Conservation (phyloP, 2,329 filamentous ascomycete genomes). For the Lachnellula suecica region DNA sequence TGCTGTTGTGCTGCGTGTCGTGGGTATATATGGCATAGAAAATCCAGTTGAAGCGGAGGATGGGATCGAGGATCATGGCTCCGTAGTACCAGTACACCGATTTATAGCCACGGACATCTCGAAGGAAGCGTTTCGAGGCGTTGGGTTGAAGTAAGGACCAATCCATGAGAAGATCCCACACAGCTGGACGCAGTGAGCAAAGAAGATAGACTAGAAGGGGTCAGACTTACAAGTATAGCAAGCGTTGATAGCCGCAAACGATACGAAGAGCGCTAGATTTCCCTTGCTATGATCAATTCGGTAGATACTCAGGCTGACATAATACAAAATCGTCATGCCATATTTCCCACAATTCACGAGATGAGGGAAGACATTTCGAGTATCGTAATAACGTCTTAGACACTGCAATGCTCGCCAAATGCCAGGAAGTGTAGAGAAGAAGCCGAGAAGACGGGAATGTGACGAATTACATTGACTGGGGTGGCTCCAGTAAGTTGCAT, state of each 20-base stretch:
- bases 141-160: constrained; percentile 85
- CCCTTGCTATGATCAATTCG: constrained; percentile 63
- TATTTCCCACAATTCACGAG: constrained; percentile 94
- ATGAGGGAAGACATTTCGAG: constrained; percentile 85
- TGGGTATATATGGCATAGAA: constrained; percentile 79
- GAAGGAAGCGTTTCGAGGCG: constrained; percentile 65
- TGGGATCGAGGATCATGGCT: constrained; percentile 79
- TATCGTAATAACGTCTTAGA: constrained; percentile 84
- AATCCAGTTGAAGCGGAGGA: constrained; percentile 91
- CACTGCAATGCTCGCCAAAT: constrained; percentile 93
- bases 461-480: constrained; percentile 80
- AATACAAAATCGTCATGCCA: constrained; percentile 76
- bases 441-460: constrained; percentile 80
- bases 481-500: constrained; percentile 73
- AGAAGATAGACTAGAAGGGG: neutral
- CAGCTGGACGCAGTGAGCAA: constrained; percentile 42
- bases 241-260: constrained; percentile 77
- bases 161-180: constrained; percentile 97
- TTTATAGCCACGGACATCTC: constrained; percentile 79
- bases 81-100: constrained; percentile 79
- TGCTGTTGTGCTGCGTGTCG: constrained; percentile 77
- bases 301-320: constrained; percentile 78
- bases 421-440: constrained; percentile 78
- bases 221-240: constrained; percentile 70
- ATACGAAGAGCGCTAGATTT: constrained; percentile 71